Evolutionary conservation across 179 eudicot species (phyloP), one percentile per base, ranked within the genome.

Genomic region (Spinacia oleracea): DNA sequence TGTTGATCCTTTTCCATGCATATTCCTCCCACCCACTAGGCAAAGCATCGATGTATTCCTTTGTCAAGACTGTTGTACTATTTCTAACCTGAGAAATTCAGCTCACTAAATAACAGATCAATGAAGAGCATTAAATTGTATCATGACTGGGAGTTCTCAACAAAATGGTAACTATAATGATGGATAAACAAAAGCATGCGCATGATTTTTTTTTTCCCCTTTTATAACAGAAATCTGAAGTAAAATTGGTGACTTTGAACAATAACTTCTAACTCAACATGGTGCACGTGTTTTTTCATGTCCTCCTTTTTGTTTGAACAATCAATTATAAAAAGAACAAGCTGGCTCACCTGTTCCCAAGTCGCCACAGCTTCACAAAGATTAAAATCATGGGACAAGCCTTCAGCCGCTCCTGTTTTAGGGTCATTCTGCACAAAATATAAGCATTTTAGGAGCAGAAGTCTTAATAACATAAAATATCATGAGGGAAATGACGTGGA

Each of bases 281-380:
- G 58, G 55, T 74, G 65, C 21, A 43, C 8, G 18, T 25, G 4
- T 32, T 6, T 51, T 38, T 14, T 25, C 34, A 8, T 25, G 12
- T 10, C 21, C 43, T 27, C 25, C 15, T 50, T 51, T 31, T 10
- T 32, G 8, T 20, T 72, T 8, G 3, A 48, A 45, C 18, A 70
- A 6, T 5, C 2, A 71, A 32, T 56, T 40, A 35, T 43, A n/a
- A 23, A 23, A 35, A 21, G 9, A 67, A 74, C 20, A 32, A 72
- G 70, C 43, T 8, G 76, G 45, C 86, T 83, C 77, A 96, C 99
- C 96, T 91, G 96, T 81, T 96, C 98, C 99, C 99, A 96, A 43
- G 94, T 96, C 55, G 99, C 96, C 80, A 96, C 91, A 78, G 99
- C 98, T 89, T 96, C 99, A 83, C 99, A 96, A 67, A 96, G 88